Base-by-base conservation (phyloP, 1,284 basidiomycete genomes). In the Fomitopsis palustris region DNA sequence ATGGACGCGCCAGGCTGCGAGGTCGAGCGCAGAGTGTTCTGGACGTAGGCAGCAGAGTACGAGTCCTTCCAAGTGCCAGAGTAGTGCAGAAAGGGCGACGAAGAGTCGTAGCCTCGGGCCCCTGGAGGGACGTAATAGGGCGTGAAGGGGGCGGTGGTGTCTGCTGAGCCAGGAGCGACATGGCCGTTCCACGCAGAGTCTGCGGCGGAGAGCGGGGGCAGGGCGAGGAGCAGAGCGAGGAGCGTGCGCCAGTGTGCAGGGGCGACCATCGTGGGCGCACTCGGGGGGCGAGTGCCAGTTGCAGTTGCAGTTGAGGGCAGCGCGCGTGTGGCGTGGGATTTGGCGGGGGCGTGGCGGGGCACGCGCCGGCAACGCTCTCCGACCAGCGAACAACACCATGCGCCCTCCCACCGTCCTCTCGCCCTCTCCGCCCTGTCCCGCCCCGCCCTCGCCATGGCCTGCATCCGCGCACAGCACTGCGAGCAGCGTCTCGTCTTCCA, bases 101-200 rank as follows among this genome's bases (percentile, higher is more conserved):
- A 76, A 4, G 88, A 89, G 69, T 86, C 84, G 60, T 88, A 87
- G 65, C 81, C 77, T 75, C 83, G 86, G 4, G 87, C 79, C 38
- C 89, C 88, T n/a, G 82, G 81, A 58, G 87, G 84, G 67, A 88
- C 84, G 66, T 85, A 90, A 75, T 84, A 91, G 0, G 87, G 86
- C 6, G 78, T 78, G 72, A 90, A 89, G 3, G n/a, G n/a, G n/a
- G 69, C 59, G 1, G 74, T 67, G 16, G 75, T 75, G 43, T 67
- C 73, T 16, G 71, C 77, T n/a, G 85, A 80, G 21, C 76, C 82
- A n/a, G 79, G 77, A 4, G 79, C 75, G 1, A 78, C 79, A 64
- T 82, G 75, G 0, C 88, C 87, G 64, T 88, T 88, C 88, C 88
- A 90, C 17, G 88, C 84, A 16, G 76, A 71, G 23, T 83, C 77